Percentiles rank a stretch among this genome's conserved stretches.
These are phyloP conservation scores for Chaetoceros tenuissimus DNA, from an alignment of 108 stramenopile genomes.

Conservation along the genomic window DNA sequence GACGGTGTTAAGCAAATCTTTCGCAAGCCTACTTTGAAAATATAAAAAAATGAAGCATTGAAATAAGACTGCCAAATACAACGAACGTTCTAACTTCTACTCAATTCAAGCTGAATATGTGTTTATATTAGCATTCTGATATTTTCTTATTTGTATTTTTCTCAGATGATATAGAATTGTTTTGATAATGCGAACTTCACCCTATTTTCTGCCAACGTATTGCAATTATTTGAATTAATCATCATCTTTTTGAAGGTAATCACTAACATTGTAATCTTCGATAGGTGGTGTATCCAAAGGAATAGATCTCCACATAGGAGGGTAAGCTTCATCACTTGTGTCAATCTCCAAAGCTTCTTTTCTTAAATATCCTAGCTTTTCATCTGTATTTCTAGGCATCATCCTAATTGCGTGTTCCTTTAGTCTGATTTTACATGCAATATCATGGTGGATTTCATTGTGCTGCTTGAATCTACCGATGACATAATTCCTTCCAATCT, in stretches of 20 bases:
- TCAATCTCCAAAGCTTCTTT: constrained; percentile 45
- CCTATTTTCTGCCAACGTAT: too few relatives aligned
- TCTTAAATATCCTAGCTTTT: constrained; percentile 33
- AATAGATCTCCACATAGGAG: constrained; percentile 49
- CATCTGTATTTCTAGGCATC: constrained; percentile 46
- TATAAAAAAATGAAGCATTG: too few relatives aligned
- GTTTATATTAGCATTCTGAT: too few relatives aligned
- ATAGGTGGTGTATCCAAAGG: constrained; percentile 69
- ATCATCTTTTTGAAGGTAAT: constrained; percentile 34
- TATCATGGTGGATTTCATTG: constrained; percentile 67
- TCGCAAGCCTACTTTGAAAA: constrained; percentile 49
- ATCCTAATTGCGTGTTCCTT: constrained; percentile 67
- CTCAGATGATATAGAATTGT: too few relatives aligned
- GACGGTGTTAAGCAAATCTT: constrained; percentile 82
- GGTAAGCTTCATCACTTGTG: constrained; percentile 13
- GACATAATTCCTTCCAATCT: constrained; percentile 60
- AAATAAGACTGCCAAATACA: too few relatives aligned
- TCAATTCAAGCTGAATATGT: too few relatives aligned
- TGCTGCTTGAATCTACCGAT: constrained; percentile 67
- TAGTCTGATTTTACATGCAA: constrained; percentile 66
- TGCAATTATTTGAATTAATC: too few relatives aligned
- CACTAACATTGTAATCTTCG: constrained; percentile 51
- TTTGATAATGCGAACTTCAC: too few relatives aligned
- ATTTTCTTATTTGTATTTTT: too few relatives aligned
- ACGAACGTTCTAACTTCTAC: too few relatives aligned